Evolutionary conservation across 257 asterid genomes (phyloP).

Genomic region (Solanum piurae): DNA sequence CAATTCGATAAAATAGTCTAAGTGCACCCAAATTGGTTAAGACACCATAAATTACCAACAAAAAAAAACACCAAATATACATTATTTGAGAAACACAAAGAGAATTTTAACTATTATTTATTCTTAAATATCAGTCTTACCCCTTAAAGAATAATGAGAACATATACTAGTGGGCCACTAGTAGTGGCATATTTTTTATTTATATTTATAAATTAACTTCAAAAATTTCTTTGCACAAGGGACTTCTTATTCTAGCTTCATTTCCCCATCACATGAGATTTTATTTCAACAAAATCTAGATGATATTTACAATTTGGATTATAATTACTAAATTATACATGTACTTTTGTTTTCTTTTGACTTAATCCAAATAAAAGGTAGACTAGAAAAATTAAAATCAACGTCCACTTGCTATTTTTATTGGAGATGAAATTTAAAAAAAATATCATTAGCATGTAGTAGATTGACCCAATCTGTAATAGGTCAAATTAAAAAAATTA

Average conservation of each 20-base stretch:
- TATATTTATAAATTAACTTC: neutral
- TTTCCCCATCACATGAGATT: neutral
- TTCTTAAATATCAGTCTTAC: neutral
- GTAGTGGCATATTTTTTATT: neutral
- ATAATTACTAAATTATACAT: neutral
- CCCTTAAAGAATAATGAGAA: neutral
- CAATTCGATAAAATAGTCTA: neutral
- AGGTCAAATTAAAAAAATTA: neutral
- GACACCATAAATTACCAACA: neutral
- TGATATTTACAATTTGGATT: neutral
- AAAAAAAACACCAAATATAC: neutral
- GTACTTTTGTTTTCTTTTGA: neutral
- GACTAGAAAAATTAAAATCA: neutral
- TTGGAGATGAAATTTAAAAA: neutral
- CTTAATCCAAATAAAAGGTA: neutral
- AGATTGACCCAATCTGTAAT: neutral
- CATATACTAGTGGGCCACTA: neutral
- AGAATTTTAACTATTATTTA: neutral
- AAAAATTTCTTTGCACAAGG: neutral
- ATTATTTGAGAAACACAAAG: neutral
- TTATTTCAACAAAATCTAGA: neutral
- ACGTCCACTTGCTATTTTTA: neutral
- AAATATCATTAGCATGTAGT: neutral
- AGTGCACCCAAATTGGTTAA: accelerated
- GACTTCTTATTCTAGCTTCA: neutral